Evolutionary conservation across 805 yeast species (phyloP).

Genomic region (Lipomyces lipofer): DNA sequence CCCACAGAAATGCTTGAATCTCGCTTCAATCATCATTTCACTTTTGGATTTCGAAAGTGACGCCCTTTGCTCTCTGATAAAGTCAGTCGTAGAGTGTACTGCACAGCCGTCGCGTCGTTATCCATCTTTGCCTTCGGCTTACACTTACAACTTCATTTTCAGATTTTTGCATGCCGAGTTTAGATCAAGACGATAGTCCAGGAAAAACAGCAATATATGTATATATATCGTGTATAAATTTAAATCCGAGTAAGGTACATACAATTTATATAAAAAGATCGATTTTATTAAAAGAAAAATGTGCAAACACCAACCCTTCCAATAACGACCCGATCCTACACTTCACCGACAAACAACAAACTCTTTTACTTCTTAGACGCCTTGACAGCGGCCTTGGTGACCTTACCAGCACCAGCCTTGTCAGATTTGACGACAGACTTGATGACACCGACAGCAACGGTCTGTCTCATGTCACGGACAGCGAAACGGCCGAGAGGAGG

Average conservation of each 20-base stretch:
- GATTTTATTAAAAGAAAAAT: not conserved
- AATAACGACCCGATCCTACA: conserved; percentile 11
- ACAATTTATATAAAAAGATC: not conserved
- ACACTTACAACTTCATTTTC: too few species aligned
- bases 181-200: too few species aligned
- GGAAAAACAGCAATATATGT: too few species aligned
- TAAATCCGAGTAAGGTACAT: not conserved
- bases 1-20: too few species aligned
- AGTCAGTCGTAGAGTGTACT: too few species aligned
- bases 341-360: conserved; percentile 3
- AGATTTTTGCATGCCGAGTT: too few species aligned
- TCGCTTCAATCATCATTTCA: too few species aligned
- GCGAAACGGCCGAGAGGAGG: conserved; percentile 98
- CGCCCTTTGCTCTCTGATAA: too few species aligned
- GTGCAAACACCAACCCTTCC: conserved; percentile 6
- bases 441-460: conserved; percentile 99
- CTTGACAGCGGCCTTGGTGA: conserved; percentile 92
- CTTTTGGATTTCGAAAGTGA: too few species aligned
- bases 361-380: conserved; percentile 66
- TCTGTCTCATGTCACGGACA: conserved; percentile 99
- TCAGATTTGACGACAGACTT: conserved; percentile 88
- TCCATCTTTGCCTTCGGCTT: too few species aligned
- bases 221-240: conserved; percentile 2
- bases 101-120: too few species aligned
- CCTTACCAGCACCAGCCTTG: conserved; percentile 84